A percentile compares a stretch with the other conserved stretches of the same genome.
phyloP scores from a whole-genome alignment of 495 filamentous ascomycete species.

The Tuber borchii region DNA sequence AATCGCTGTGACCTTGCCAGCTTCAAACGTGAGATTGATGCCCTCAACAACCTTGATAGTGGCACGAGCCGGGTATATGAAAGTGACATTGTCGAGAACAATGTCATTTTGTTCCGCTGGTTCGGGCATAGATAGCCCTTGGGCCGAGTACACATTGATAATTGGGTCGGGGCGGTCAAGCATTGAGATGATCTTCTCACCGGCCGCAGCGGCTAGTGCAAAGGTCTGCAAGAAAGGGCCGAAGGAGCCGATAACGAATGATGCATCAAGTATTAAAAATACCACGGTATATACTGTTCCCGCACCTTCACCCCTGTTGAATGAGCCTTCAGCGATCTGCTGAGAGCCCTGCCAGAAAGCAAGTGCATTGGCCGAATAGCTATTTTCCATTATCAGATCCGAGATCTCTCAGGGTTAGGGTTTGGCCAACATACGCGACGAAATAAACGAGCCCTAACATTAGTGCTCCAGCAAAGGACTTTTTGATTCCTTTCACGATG shows the following conservation, averaged over 20 bases:
- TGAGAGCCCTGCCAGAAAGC: conserved; percentile 52
- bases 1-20: conserved; percentile 57
- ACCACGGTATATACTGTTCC: conserved; percentile 52
- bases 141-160: conserved; percentile 43
- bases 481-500: conserved; percentile 32
- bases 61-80: conserved; percentile 56
- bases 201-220: conserved; percentile 48
- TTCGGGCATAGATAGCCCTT: conserved; percentile 33
- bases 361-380: conserved; percentile 49
- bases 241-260: conserved; percentile 45
- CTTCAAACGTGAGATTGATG: conserved; percentile 51
- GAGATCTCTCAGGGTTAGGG: conserved; percentile 17
- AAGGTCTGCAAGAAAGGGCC: conserved; percentile 49
- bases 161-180: conserved; percentile 46
- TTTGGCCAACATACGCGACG: conserved; percentile 43
- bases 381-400: conserved; percentile 9
- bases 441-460: conserved; percentile 46
- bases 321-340: conserved; percentile 43
- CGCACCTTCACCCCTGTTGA: conserved; percentile 40
- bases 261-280: conserved; percentile 47
- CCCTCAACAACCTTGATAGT: conserved; percentile 51
- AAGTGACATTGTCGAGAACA: conserved; percentile 45
- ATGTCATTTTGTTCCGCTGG: conserved; percentile 36
- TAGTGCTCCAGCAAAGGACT: conserved; percentile 41
- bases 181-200: conserved; percentile 46